phyloP scores from a whole-genome alignment of 805 yeast species.

The Cyberlindnera suaveolens region DNA sequence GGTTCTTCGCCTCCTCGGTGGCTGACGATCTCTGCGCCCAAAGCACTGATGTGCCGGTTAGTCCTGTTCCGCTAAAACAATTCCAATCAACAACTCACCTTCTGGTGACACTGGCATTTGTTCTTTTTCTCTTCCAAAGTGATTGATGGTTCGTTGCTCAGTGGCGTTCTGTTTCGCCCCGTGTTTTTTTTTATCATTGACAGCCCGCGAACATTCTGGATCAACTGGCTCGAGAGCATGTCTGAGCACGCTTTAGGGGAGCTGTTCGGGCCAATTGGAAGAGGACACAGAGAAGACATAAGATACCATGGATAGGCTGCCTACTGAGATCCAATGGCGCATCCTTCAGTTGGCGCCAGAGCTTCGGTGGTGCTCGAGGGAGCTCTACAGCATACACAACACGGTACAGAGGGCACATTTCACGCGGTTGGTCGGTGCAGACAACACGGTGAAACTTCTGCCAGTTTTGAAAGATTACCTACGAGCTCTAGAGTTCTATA shows the following conservation, averaged over 20 bases:
- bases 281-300: not conserved
- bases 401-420: conserved; percentile 38
- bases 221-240: too few species aligned
- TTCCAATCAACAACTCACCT: conserved; percentile 3
- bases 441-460: not conserved
- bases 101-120: conserved; percentile 24
- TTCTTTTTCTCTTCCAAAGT: not conserved
- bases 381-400: conserved; percentile 45
- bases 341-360: conserved; percentile 30
- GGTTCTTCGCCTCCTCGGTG: conserved; percentile 65
- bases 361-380: conserved; percentile 31
- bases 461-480: conserved; percentile 2
- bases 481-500: conserved; percentile 25
- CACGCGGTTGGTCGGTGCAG: conserved; percentile 11
- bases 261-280: not conserved
- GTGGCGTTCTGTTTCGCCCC: too few species aligned
- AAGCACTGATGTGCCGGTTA: conserved; percentile 35
- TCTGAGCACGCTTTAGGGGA: not conserved
- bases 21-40: conserved; percentile 97
- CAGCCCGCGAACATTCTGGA: not conserved
- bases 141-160: conserved; percentile 8
- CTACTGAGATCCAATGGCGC: conserved; percentile 37
- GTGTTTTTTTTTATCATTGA: not conserved
- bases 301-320: conserved; percentile 23
- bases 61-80: not conserved